phyloP scores from a whole-genome alignment of 2,329 filamentous ascomycete genomes.

The Rutstroemia sydowiana region DNA sequence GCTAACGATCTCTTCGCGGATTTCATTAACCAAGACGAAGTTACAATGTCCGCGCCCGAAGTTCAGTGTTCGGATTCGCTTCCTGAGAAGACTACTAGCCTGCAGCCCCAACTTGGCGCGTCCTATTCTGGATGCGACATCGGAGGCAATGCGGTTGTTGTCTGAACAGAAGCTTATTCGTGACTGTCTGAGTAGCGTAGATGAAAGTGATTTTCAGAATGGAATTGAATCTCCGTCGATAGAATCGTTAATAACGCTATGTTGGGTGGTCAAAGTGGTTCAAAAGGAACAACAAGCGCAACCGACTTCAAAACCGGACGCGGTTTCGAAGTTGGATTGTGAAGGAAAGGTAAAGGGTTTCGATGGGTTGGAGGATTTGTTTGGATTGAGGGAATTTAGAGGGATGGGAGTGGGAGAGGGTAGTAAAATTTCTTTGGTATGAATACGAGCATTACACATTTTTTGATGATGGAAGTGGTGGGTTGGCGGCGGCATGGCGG shows the following conservation, averaged over 20 bases:
- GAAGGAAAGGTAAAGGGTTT: conserved; percentile 25
- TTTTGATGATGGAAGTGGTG: too few species aligned
- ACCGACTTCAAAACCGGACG: conserved; percentile 19
- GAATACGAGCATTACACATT: too few species aligned
- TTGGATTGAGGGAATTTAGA: conserved; percentile 17
- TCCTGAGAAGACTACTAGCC: conserved; percentile 50
- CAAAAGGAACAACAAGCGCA: conserved; percentile 21
- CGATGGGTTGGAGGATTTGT: conserved; percentile 23
- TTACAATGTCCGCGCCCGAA: conserved; percentile 26
- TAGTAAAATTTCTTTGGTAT: conserved; percentile 6
- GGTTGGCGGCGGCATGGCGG: too few species aligned
- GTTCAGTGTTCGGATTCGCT: conserved; percentile 30
- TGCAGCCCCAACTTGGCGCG: conserved; percentile 68
- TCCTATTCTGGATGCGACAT: conserved; percentile 67
- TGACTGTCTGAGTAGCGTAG: conserved; percentile 27
- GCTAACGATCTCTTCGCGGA: conserved; percentile 44
- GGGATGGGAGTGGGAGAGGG: too few species aligned
- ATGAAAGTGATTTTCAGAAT: conserved; percentile 21
- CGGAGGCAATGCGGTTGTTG: conserved; percentile 64
- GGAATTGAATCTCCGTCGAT: conserved; percentile 22
- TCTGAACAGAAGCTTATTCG: conserved; percentile 39
- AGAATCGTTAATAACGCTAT: conserved; percentile 29
- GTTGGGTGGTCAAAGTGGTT: conserved; percentile 28
- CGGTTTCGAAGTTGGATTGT: conserved; percentile 21
- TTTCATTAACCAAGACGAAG: conserved; percentile 44